Evolutionary conservation across 768 basidiomycete species (phyloP).

Genomic region (Pisolithus albus): DNA sequence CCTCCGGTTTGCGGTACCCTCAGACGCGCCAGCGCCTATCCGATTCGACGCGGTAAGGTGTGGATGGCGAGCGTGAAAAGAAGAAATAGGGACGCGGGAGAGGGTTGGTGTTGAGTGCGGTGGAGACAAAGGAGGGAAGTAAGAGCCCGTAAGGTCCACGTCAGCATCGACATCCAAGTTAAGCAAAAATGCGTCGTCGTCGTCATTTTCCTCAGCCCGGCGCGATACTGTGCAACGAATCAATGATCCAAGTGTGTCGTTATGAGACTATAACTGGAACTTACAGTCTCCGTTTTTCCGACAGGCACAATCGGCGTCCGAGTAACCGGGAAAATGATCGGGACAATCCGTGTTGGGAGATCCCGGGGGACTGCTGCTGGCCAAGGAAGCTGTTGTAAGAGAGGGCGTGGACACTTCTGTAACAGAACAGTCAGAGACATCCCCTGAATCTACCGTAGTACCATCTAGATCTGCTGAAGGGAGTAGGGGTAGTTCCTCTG

Average conservation of each 20-base stretch:
- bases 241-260: background rate
- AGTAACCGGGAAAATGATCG: background rate
- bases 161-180: slow-evolving; percentile 9
- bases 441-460: background rate
- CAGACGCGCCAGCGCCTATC: too few relatives aligned
- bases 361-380: slow-evolving; percentile 7
- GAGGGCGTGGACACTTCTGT: slow-evolving; percentile 10
- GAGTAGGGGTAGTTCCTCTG: too few relatives aligned
- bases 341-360: background rate
- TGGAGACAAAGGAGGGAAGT: slow-evolving; percentile 1
- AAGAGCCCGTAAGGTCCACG: slow-evolving; percentile 3
- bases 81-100: background rate
- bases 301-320: background rate
- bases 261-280: background rate
- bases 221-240: background rate
- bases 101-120: background rate
- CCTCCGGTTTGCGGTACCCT: too few relatives aligned
- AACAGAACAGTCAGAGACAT: slow-evolving; percentile 5
- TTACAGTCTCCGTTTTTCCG: background rate
- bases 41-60: background rate
- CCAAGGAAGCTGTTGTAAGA: slow-evolving; percentile 8
- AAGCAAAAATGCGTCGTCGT: slow-evolving; percentile 1
- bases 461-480: too few relatives aligned
- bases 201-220: background rate
- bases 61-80: slow-evolving; percentile 4